Evolutionary conservation across 257 asterid species (phyloP).

Genomic region (Rauvolfia tetraphylla): DNA sequence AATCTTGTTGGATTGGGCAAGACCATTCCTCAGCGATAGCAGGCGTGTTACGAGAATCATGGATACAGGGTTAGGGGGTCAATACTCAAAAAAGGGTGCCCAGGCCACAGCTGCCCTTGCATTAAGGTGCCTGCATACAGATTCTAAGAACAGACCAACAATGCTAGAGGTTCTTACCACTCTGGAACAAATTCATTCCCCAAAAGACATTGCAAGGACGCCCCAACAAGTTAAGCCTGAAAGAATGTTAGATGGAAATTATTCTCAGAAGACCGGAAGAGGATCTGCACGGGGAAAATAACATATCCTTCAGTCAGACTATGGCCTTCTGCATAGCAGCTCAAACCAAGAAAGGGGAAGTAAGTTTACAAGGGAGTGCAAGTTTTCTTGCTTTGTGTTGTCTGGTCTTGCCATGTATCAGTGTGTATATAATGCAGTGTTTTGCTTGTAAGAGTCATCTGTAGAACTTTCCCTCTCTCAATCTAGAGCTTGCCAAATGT

Average conservation of each 20-base stretch:
- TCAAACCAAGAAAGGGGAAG: neutral
- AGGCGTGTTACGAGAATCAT: slow-evolving; percentile 56
- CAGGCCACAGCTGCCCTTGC: slow-evolving; percentile 51
- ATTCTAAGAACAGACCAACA: slow-evolving; percentile 45
- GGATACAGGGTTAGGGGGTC: slow-evolving; percentile 67
- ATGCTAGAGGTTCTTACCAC: slow-evolving; percentile 45
- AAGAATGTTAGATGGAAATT: neutral
- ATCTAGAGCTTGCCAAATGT: neutral
- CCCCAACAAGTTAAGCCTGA: neutral
- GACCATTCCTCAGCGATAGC: slow-evolving; percentile 43
- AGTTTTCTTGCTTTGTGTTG: neutral
- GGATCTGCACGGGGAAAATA: neutral
- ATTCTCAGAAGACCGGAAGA: neutral
- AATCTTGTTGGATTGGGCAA: slow-evolving; percentile 65
- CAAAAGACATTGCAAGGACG: slow-evolving; percentile 15
- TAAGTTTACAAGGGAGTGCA: neutral
- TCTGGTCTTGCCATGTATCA: neutral
- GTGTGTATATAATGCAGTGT: neutral
- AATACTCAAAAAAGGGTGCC: slow-evolving; percentile 54
- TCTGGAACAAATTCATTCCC: slow-evolving; percentile 33
- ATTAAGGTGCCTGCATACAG: slow-evolving; percentile 41
- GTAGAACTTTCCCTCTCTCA: neutral
- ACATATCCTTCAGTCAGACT: neutral
- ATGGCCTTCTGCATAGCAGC: neutral
- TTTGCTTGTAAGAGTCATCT: neutral